Evolutionary conservation across 2,329 filamentous ascomycete genomes (phyloP), one percentile per base, ranked within the genome.

Genomic region (Didymella glomerata): DNA sequence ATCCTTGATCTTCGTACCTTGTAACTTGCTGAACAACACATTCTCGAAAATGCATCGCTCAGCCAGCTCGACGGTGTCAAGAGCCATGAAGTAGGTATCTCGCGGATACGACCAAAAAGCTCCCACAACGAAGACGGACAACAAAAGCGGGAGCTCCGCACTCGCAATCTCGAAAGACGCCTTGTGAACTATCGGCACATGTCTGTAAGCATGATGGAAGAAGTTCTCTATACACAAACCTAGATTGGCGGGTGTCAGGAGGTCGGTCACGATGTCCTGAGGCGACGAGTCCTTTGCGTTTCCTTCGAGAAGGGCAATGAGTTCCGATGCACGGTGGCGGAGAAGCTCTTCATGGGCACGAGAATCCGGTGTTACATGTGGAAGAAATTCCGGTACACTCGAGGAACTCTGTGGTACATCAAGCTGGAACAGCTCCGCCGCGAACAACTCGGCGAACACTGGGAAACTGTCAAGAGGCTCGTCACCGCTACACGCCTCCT

Each of bases 1-100:
- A 0, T 40, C 9, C n/a, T 16, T 11, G 1, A 13, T 4, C 7
- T 16, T 24, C 1, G 5, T 2, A n/a, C 24, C 30, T 20, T 24
- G 47, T 10, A 56, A 20, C 8, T 14, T 18, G n/a, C n/a, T 32
- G 18, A 38, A 56, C 3, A 30, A 6, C 1, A n/a, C n/a, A 2
- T 18, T 14, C 25, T 50, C 46, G 18, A 56, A 50, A 4, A 56
- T 20, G 9, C 47, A 50, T 9, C 24, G 18, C 34, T 56, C 47
- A 5, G 7, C 22, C 24, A 46, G 8, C 24, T 50, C 54, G 10
- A 50, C 9, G 11, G 38, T 18, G 11, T 56, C 47, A 14, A 50
- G 41, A 1, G 44, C 54, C 46, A 50, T 45, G 24, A 56, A 56
- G 24, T 56, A 56, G 10, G 46, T 50, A 18, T 56, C 54, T 14